Base-by-base conservation (phyloP, 1,139 yeast genomes). In the Taiozyma onychis region DNA sequence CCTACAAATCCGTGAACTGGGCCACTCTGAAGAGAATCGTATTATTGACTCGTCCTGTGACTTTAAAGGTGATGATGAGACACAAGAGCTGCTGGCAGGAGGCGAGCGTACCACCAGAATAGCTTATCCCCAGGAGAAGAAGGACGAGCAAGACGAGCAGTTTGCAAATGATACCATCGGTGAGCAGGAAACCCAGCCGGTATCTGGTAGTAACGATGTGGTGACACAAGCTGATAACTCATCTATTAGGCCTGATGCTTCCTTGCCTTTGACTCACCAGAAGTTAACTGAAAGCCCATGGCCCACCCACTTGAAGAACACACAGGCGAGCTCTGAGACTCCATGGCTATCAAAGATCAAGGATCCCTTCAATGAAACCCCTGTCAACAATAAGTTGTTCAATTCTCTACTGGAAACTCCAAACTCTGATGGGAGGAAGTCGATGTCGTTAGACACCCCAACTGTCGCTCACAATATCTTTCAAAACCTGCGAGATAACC, bases 291-390 rank as follows among this genome's bases (percentile, higher is more conserved):
- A 54, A 5, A 55, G 56, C 18, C 58, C 62, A 2, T 60, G 62
- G 62, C 37, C 55, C n/a, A 51, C 44, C 26, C 52, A 51, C 16
- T 41, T 58, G 10, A 48, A 48, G 8, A 58, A 61, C 41, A 58
- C 61, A 1, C 54, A 55, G 34, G 55, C 44, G 4, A 58, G 57
- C 11, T 52, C 61, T 1, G 58, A 57, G 43, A 58, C 69, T 1
- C 67, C 67, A 6, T 48, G 57, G 53, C 32, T 62, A 5, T 54
- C 49, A 7, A 57, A 57, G 37, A 55, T 63, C 26, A 51, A 49
- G 10, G 55, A 65, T 44, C 68, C 67, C 16, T 64, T 64, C 46
- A 56, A 56, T 34, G 63, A 60, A 3, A 58, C 67, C 43, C 57
- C 59, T 3, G 43, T 43, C n/a, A 48, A 43, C 7, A 45, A 49